Evolutionary conservation across 257 asterid species (phyloP).

Genomic region (Paulownia fortunei): DNA sequence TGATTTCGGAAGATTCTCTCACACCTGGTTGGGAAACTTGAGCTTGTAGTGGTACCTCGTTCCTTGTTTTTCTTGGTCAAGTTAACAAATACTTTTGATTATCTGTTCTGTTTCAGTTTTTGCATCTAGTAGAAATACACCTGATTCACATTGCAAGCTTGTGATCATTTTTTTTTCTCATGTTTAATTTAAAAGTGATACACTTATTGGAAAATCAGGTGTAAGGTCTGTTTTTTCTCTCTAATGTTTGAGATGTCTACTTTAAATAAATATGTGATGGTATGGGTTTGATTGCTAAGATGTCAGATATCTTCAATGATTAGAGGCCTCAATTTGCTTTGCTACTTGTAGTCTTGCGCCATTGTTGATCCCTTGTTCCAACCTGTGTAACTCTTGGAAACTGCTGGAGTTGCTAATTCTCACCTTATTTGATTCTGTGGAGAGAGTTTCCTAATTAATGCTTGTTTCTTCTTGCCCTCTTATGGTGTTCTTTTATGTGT

Average conservation of each 20-base stretch:
- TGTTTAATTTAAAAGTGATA: neutral
- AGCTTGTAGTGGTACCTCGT: too few species aligned
- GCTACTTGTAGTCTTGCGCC: neutral
- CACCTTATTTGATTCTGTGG: neutral
- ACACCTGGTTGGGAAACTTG: neutral
- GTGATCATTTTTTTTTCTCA: neutral
- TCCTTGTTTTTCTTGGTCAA: neutral
- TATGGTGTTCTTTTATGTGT: neutral
- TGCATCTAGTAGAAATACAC: neutral
- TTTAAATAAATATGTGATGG: neutral
- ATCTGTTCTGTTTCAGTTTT: neutral
- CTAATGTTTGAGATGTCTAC: neutral
- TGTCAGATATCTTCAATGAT: neutral
- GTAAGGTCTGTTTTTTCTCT: neutral
- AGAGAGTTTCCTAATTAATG: neutral
- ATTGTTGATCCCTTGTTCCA: neutral
- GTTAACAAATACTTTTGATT: neutral
- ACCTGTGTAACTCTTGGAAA: neutral
- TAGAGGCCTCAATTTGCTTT: neutral
- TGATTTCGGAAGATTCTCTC: neutral
- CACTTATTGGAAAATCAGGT: neutral
- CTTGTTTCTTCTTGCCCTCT: neutral
- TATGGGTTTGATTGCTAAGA: neutral
- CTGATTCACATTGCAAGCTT: neutral
- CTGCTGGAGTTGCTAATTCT: neutral